Evolutionary conservation across 1,139 yeast species (phyloP).

Genomic region (Yarrowia galli): DNA sequence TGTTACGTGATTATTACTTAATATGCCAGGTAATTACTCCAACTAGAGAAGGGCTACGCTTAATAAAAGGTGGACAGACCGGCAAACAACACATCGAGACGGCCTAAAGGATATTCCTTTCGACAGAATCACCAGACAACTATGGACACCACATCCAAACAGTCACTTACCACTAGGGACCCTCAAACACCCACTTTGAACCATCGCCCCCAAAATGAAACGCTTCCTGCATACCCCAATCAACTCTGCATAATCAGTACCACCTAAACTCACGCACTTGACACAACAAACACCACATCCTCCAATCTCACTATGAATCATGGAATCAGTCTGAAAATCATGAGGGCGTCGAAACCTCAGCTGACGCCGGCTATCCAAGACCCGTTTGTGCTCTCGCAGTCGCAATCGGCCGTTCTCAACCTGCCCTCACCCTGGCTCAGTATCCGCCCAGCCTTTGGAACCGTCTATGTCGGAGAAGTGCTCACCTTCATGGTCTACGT

Average conservation of each 20-base stretch:
- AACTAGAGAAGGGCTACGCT: too few relatives aligned
- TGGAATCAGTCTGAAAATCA: slow-evolving; percentile 46
- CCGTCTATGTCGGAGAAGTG: slow-evolving; percentile 48
- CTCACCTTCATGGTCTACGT: slow-evolving; percentile 46
- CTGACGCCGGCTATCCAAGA: slow-evolving; percentile 41
- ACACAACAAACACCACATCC: not conserved
- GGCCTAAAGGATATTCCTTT: too few relatives aligned
- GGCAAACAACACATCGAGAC: too few relatives aligned
- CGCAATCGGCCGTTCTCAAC: slow-evolving; percentile 29
- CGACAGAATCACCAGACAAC: too few relatives aligned
- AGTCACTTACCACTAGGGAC: too few relatives aligned
- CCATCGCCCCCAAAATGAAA: not conserved
- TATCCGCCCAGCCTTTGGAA: slow-evolving; percentile 46
- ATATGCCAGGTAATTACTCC: too few relatives aligned
- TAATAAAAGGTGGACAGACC: too few relatives aligned
- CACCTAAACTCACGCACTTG: slow-evolving; percentile 23
- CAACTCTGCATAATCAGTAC: not conserved
- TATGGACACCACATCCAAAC: too few relatives aligned
- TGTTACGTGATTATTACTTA: too few relatives aligned
- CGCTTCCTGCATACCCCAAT: slow-evolving; percentile 1
- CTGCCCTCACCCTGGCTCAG: slow-evolving; percentile 42
- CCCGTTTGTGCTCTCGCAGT: slow-evolving; percentile 19
- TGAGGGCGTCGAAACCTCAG: slow-evolving; percentile 48
- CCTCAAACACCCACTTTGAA: not conserved
- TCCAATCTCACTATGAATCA: slow-evolving; percentile 39